phyloP scores from a whole-genome alignment of 2,329 filamentous ascomycete species.

The Hypoxylon sp. region DNA sequence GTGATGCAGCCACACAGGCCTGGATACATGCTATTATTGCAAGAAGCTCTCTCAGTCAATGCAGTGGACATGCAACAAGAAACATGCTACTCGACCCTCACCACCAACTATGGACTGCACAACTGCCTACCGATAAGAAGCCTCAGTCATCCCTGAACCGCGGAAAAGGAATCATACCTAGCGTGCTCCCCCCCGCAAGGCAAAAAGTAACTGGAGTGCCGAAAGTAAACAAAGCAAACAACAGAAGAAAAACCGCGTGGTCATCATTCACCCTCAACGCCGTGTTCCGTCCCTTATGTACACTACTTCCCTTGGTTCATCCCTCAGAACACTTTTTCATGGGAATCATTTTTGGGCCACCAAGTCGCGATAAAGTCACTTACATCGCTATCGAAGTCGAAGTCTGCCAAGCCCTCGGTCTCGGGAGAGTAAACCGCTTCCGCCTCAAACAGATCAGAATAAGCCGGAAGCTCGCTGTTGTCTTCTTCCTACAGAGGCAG shows the following conservation, averaged over 20 bases:
- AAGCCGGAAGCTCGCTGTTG: background rate
- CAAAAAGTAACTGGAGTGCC: background rate
- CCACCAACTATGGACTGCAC: background rate
- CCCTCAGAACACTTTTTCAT: background rate
- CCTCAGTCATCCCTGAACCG: background rate
- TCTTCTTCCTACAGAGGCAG: conserved; percentile 47
- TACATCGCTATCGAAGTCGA: background rate
- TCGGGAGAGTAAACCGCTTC: background rate
- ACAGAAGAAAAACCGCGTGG: background rate
- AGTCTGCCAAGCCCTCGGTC: background rate
- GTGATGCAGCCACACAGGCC: background rate
- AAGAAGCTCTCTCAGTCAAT: background rate
- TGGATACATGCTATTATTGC: background rate
- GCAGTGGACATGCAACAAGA: background rate
- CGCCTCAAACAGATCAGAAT: too few relatives aligned
- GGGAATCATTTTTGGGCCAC: background rate
- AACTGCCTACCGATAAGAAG: background rate
- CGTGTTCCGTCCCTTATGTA: background rate
- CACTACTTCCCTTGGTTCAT: background rate
- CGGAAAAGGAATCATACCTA: background rate
- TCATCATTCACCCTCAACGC: background rate
- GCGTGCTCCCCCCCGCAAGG: background rate
- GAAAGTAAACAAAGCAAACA: background rate
- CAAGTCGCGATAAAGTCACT: background rate
- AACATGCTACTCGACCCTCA: background rate